These are phyloP conservation scores for Alternaria hordeiaustralica DNA, from an alignment of 2,329 filamentous ascomycete genomes.

Conservation along the genomic window DNA sequence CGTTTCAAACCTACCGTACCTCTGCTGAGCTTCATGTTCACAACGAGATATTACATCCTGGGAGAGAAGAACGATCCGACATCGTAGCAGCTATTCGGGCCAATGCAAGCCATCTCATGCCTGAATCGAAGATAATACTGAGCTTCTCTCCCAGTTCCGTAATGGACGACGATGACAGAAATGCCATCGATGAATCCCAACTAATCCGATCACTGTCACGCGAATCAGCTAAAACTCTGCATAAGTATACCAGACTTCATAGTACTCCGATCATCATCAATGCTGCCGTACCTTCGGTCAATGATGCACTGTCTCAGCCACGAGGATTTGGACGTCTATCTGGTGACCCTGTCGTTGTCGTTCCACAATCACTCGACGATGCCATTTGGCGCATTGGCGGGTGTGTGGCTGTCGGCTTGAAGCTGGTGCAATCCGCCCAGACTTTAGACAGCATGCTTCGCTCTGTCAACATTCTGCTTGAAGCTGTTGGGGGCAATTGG, in stretches of 20 bases:
- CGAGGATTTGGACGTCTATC: conserved; percentile 84
- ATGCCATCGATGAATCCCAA: conserved; percentile 72
- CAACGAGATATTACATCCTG: conserved; percentile 88
- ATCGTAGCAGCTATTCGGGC: conserved; percentile 87
- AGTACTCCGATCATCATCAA: conserved; percentile 86
- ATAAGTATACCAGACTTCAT: conserved; percentile 73
- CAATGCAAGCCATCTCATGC: conserved; percentile 80
- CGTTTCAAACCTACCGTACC: conserved; percentile 94
- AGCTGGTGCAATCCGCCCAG: conserved; percentile 78
- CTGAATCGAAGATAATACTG: conserved; percentile 80
- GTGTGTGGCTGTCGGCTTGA: conserved; percentile 83
- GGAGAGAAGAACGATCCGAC: conserved; percentile 89
- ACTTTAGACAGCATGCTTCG: conserved; percentile 74
- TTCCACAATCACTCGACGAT: conserved; percentile 87
- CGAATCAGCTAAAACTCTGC: conserved; percentile 70
- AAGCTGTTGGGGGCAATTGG: conserved; percentile 89
- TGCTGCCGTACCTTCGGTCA: conserved; percentile 82
- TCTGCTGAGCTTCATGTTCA: conserved; percentile 89
- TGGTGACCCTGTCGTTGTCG: conserved; percentile 80
- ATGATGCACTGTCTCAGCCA: conserved; percentile 81
- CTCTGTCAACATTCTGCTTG: conserved; percentile 82
- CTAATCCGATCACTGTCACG: conserved; percentile 79
- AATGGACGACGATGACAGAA: conserved; percentile 80
- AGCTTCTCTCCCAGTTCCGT: conserved; percentile 83
- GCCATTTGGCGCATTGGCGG: conserved; percentile 93